These are phyloP conservation scores for Phyllachora maydis DNA, from an alignment of 2,329 filamentous ascomycete species.

Conservation along the genomic window DNA sequence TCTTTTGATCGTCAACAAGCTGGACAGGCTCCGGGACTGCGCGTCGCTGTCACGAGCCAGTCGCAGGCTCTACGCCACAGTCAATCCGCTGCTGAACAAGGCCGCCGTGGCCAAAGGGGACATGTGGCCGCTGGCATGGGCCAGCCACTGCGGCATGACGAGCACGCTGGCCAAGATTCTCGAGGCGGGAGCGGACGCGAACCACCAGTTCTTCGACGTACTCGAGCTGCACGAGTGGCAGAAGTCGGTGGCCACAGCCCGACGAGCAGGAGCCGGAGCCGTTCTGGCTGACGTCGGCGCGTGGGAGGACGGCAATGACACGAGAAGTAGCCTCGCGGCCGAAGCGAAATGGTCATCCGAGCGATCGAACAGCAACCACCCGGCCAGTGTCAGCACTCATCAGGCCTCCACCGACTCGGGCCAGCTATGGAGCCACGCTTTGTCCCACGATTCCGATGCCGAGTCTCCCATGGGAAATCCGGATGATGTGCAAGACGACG, in stretches of 20 bases:
- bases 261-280: too few relatives aligned
- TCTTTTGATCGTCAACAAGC: constrained; percentile 7
- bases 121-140: constrained; percentile 8
- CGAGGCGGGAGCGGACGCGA: constrained; percentile 7
- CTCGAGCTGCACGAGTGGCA: constrained; percentile 1
- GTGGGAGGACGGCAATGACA: constrained; percentile 4
- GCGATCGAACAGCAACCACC: constrained; percentile 4
- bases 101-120: constrained; percentile 4
- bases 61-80: constrained; percentile 6
- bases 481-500: constrained; percentile 3
- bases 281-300: constrained; percentile 3
- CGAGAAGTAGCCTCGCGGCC: too few relatives aligned
- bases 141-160: constrained; percentile 6
- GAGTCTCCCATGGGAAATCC: too few relatives aligned
- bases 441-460: constrained; percentile 2
- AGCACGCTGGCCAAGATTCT: constrained; percentile 8
- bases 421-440: constrained; percentile 3
- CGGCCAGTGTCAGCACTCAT: constrained; percentile 2
- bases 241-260: not conserved
- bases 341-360: constrained; percentile 4
- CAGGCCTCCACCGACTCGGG: constrained; percentile 3
- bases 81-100: constrained; percentile 8
- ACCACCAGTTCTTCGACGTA: constrained; percentile 6
- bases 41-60: constrained; percentile 7
- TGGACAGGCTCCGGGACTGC: constrained; percentile 6